phyloP scores from a whole-genome alignment of 441 rosid genomes.

The Rhodomyrtus psidioides region DNA sequence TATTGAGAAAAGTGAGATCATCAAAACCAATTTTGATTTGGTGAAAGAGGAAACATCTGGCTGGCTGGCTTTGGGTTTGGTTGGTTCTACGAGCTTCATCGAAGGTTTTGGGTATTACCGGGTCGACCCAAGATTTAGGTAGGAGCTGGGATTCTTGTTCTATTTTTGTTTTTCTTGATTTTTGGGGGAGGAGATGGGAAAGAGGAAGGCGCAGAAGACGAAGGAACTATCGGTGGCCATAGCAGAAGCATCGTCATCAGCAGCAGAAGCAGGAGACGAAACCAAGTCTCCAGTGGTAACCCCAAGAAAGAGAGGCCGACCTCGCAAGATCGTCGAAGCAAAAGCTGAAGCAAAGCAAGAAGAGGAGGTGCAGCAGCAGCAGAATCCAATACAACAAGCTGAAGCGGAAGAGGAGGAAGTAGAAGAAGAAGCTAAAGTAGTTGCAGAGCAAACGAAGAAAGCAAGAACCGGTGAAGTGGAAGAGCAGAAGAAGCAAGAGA shows the following conservation, averaged over 20 bases:
- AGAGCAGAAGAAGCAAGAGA: slow-evolving; percentile 16
- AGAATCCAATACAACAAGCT: neutral
- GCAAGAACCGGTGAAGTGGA: slow-evolving; percentile 20
- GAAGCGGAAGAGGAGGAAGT: neutral
- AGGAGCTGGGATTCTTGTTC: neutral
- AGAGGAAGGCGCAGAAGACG: slow-evolving; percentile 63
- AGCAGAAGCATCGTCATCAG: slow-evolving; percentile 37
- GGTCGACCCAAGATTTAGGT: neutral
- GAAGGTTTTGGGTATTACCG: neutral
- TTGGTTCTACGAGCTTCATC: neutral
- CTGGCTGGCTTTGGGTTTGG: neutral
- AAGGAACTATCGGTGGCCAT: slow-evolving; percentile 57
- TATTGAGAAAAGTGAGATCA: neutral
- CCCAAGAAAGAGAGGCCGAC: slow-evolving; percentile 72
- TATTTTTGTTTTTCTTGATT: neutral
- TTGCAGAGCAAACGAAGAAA: slow-evolving; percentile 17
- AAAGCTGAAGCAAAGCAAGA: neutral
- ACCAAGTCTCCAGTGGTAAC: slow-evolving; percentile 14
- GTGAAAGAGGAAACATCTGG: neutral
- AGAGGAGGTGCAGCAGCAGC: neutral
- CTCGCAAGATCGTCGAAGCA: slow-evolving; percentile 41
- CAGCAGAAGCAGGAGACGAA: slow-evolving; percentile 18
- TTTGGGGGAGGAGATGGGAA: slow-evolving; percentile 34
- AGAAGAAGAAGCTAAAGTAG: neutral
- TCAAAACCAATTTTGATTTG: neutral